A percentile compares a stretch with the other conserved stretches of the same genome.
These are phyloP conservation scores for Schoenoplectus triqueter DNA, from an alignment of 202 grass and related monocot genomes.

Conservation along the genomic window DNA sequence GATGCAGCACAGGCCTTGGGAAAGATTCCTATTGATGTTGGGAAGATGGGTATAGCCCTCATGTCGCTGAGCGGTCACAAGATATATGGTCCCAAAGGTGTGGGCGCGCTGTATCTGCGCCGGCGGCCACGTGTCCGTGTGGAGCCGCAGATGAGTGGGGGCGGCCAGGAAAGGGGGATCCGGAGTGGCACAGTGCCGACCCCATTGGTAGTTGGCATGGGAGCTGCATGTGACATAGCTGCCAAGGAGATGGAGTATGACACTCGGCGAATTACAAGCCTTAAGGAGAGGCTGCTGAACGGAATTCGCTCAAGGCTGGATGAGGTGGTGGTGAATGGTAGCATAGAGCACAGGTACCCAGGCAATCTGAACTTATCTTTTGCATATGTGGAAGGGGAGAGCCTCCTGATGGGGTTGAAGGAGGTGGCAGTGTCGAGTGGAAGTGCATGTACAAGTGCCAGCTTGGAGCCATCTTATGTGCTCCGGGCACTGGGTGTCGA, in stretches of 20 bases:
- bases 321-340: conserved; percentile 72
- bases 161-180: conserved; percentile 71
- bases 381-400: conserved; percentile 77
- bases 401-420: conserved; percentile 77
- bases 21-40: conserved; percentile 67
- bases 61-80: conserved; percentile 73
- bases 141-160: conserved; percentile 75
- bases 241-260: conserved; percentile 80
- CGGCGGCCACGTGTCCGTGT: conserved; percentile 64
- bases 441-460: conserved; percentile 80
- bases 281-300: conserved; percentile 54
- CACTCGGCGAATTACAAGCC: conserved; percentile 21
- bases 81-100: conserved; percentile 80
- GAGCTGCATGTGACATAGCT: conserved; percentile 65
- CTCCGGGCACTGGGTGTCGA: conserved; percentile 69
- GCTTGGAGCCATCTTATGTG: conserved; percentile 72
- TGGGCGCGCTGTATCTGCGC: conserved; percentile 69
- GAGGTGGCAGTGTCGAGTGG: conserved; percentile 80
- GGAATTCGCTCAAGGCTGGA: conserved; percentile 61
- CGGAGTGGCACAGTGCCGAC: conserved; percentile 74
- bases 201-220: conserved; percentile 63
- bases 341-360: conserved; percentile 73
- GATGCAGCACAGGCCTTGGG: conserved; percentile 65
- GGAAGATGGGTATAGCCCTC: conserved; percentile 65
- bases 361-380: conserved; percentile 79